These are phyloP conservation scores for Saxophila tyrrhenica DNA, from an alignment of 495 filamentous ascomycete genomes.

Conservation along the genomic window DNA sequence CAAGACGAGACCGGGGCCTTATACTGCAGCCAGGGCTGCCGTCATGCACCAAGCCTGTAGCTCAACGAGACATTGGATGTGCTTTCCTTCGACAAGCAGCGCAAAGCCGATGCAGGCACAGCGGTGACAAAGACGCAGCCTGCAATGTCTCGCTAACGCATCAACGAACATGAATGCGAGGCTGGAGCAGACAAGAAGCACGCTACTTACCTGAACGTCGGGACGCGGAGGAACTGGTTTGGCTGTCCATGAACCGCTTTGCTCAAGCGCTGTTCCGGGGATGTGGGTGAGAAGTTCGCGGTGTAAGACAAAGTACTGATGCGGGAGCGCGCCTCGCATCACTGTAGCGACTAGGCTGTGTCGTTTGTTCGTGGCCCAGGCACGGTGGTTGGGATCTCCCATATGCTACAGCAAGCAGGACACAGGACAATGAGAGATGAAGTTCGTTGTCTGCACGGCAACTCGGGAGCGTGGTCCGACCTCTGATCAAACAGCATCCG, in stretches of 20 bases:
- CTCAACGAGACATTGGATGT: not conserved
- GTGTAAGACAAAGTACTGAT: conserved; percentile 16
- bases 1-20: conserved; percentile 11
- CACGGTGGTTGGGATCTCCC: not conserved
- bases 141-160: conserved; percentile 9
- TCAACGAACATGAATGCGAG: not conserved
- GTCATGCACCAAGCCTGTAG: conserved; percentile 8
- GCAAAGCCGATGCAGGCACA: conserved; percentile 8
- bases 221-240: conserved; percentile 5
- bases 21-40: conserved; percentile 9
- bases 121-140: conserved; percentile 3
- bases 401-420: not conserved
- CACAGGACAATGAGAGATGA: not conserved
- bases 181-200: not conserved
- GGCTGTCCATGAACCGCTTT: conserved; percentile 9
- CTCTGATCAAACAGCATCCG: not conserved
- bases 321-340: not conserved
- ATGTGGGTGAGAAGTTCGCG: conserved; percentile 14
- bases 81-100: conserved; percentile 7
- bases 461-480: no score
- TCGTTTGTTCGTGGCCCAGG: not conserved
- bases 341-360: not conserved
- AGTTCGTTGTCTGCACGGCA: not conserved
- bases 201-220: not conserved
- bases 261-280: conserved; percentile 7